Evolutionary conservation across 768 basidiomycete species (phyloP), one percentile per base, ranked within the genome.

Genomic region (Mycena rosella): DNA sequence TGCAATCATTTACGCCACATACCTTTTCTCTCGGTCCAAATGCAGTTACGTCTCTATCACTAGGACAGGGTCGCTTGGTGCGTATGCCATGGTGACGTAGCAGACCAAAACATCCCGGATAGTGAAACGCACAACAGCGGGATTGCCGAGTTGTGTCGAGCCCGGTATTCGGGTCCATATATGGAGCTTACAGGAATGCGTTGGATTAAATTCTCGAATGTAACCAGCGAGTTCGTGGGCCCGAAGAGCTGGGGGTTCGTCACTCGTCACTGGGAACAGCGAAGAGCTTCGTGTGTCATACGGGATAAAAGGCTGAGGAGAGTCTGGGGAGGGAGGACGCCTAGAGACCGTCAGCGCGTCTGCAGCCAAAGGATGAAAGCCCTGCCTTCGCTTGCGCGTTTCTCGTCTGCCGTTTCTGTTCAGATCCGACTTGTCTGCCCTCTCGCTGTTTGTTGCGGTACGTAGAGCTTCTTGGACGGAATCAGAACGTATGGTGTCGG

Each of bases 21-120:
- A 91, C 92, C 80, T 81, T 84, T 81, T 95, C 93, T 72, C 92
- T 82, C 26, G 93, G 88, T 8, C 91, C 92, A 75, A 93, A 92
- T 13, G 85, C 86, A n/a, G 88, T 84, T 48, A 91, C 83, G 60
- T 90, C 73, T 92, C 91, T 32, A 90, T 85, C 15, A 85, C 69
- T 42, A 89, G 78, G 6, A 72, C 66, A n/a, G 76, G 70, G 40
- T 79, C 79, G 38, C 75, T 64, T 30, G 69, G 72, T 3, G 72
- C 77, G 58, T 83, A 79, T 34, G 79, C 82, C 38, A 89, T 77
- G 8, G 85, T 87, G 48, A 93, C 73, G 79, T 89, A 94, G 62
- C 88, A 88, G 8, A 83, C 87, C 62, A 93, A 78, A 53, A 93
- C 88, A 70, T 94, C 91, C 2, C 81, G 81, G 61, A 93, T 87